These are phyloP conservation scores for Salix caprea DNA, from an alignment of 345 rosid species.

Conservation along the genomic window DNA sequence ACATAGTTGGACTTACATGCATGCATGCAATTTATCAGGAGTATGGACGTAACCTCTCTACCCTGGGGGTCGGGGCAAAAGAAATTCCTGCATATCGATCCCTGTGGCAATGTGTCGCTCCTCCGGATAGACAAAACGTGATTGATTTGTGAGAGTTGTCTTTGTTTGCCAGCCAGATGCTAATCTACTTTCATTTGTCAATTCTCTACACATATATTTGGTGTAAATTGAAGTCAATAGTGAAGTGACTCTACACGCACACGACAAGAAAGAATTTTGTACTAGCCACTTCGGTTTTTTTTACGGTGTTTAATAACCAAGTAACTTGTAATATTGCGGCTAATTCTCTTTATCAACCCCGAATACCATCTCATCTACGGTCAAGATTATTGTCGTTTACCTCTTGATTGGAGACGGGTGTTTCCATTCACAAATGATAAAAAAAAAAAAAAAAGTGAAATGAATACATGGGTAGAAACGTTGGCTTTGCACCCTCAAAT, in stretches of 20 bases:
- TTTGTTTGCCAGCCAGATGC: not conserved
- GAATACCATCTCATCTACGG: not conserved
- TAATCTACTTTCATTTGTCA: not conserved
- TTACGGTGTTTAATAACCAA: not conserved
- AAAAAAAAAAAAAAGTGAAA: not conserved
- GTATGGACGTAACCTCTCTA: constrained; percentile 69
- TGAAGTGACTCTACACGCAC: not conserved
- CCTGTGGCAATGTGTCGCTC: constrained; percentile 92
- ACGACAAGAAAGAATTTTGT: not conserved
- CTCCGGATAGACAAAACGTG: constrained; percentile 53
- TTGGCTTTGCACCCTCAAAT: not conserved
- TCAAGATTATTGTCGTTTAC: not conserved
- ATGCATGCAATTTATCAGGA: constrained; percentile 43
- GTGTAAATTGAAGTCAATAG: not conserved
- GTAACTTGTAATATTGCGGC: not conserved
- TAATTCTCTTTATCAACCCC: not conserved
- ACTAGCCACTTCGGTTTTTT: not conserved
- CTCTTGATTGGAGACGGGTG: not conserved
- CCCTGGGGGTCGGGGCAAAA: constrained; percentile 66
- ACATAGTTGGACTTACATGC: not conserved
- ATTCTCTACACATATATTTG: not conserved
- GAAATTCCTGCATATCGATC: constrained; percentile 60
- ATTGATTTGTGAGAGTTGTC: constrained; percentile 36
- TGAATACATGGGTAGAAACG: not conserved
- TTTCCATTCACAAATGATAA: not conserved